Evolutionary conservation across 352 stramenopile genomes (phyloP).

Genomic region (Aphanomyces invadans): DNA sequence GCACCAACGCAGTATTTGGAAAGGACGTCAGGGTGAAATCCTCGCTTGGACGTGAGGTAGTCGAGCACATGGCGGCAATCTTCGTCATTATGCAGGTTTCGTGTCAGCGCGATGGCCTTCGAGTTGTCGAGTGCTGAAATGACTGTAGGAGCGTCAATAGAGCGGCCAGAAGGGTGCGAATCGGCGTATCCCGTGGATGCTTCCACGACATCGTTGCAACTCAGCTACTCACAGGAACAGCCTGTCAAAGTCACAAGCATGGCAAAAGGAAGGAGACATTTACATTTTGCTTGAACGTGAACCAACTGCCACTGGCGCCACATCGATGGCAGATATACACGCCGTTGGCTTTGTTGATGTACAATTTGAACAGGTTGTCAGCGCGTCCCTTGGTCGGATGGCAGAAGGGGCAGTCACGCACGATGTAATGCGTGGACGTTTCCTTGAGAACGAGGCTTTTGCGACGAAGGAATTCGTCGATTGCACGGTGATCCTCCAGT

Average conservation of each 20-base stretch:
- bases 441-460: conserved; percentile 57
- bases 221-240: conserved; percentile 1
- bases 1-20: conserved; percentile 85
- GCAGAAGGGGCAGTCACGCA: conserved; percentile 85
- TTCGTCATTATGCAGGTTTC: conserved; percentile 62
- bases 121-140: conserved; percentile 74
- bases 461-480: conserved; percentile 61
- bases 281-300: conserved; percentile 82
- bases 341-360: conserved; percentile 79
- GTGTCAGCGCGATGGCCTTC: conserved; percentile 78
- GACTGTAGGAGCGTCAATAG: conserved; percentile 45
- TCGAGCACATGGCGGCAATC: conserved; percentile 52
- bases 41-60: conserved; percentile 66
- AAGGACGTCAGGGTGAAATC: conserved; percentile 60
- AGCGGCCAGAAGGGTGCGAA: not conserved
- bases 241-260: not conserved
- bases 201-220: conserved; percentile 17
- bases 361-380: conserved; percentile 89
- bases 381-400: conserved; percentile 65
- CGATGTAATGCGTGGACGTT: conserved; percentile 69
- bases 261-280: not conserved
- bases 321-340: conserved; percentile 89
- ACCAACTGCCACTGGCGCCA: conserved; percentile 76
- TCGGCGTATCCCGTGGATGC: conserved; percentile 20
- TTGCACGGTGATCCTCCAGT: conserved; percentile 51